A percentile compares a stretch with the other conserved stretches of the same genome.
phyloP scores from a whole-genome alignment of 441 rosid species.

The Manihot esculenta region DNA sequence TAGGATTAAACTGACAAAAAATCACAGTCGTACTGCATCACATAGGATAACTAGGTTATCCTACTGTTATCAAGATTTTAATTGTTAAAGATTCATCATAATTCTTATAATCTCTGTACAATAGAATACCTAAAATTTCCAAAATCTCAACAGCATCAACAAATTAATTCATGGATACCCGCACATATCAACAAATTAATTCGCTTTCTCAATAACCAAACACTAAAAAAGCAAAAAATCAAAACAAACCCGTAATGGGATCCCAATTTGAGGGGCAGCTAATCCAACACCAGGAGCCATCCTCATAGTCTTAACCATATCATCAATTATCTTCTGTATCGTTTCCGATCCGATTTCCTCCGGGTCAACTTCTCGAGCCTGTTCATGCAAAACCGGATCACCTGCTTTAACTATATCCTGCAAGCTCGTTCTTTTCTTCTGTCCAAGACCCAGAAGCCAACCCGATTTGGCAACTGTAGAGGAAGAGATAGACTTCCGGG shows the following conservation, averaged over 20 bases:
- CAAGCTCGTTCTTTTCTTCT: constrained; percentile 48
- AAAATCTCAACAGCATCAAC: not conserved
- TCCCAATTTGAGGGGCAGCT: constrained; percentile 95
- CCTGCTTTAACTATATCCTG: constrained; percentile 80
- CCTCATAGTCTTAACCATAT: constrained; percentile 74
- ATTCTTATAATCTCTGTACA: not conserved
- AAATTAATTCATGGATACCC: not conserved
- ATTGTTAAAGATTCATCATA: not conserved
- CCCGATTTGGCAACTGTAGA: constrained; percentile 64
- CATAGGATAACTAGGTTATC: not conserved
- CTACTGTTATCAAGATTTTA: no score
- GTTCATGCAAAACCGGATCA: constrained; percentile 89
- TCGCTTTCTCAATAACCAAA: not conserved
- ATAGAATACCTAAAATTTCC: not conserved
- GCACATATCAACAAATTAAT: not conserved
- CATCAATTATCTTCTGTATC: constrained; percentile 80
- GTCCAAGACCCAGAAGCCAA: constrained; percentile 80
- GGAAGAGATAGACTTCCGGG: constrained; percentile 35
- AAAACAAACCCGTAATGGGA: constrained; percentile 60
- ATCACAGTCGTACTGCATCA: no score
- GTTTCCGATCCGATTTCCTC: constrained; percentile 70
- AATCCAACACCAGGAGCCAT: constrained; percentile 92
- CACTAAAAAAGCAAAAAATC: not conserved
- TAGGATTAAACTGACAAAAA: no score
- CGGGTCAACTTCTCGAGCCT: constrained; percentile 71